Percentiles rank a stretch among this genome's conserved stretches.
Evolutionary conservation across 345 rosid genomes (phyloP).

Genomic region (Lepidium aucheri): DNA sequence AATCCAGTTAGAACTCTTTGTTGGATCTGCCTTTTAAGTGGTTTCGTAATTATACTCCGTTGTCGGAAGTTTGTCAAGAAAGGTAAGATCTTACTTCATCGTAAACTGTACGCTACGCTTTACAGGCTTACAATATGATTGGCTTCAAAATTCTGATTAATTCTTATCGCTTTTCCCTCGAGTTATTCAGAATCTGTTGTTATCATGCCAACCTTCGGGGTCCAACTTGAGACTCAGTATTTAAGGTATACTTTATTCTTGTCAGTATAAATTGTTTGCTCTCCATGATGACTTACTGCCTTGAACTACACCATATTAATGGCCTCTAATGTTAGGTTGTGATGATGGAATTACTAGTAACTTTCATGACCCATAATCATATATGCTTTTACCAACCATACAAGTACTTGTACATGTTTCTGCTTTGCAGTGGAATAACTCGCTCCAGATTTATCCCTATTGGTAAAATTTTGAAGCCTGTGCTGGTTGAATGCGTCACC

Average conservation of each 20-base stretch:
- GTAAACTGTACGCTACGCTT: not conserved
- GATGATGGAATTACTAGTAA: not conserved
- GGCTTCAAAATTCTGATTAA: not conserved
- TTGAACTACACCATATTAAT: not conserved
- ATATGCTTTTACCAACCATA: not conserved
- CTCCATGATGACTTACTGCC: not conserved
- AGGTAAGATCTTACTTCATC: conserved; percentile 41
- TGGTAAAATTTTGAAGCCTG: conserved; percentile 75
- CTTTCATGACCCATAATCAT: not conserved
- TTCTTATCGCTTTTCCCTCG: conserved; percentile 5
- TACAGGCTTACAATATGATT: not conserved
- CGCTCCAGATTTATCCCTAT: conserved; percentile 55
- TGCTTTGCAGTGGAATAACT: conserved; percentile 50
- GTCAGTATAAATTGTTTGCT: not conserved
- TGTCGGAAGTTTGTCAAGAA: conserved; percentile 41
- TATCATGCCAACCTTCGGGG: conserved; percentile 68
- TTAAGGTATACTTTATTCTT: conserved; percentile 34
- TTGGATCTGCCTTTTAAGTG: conserved; percentile 47
- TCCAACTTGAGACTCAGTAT: conserved; percentile 80
- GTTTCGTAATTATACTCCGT: conserved; percentile 34
- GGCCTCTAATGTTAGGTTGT: not conserved
- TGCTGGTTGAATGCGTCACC: conserved; percentile 64
- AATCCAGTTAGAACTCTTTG: conserved; percentile 28
- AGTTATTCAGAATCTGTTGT: conserved; percentile 62
- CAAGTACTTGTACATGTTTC: not conserved